Evolutionary conservation across 495 filamentous ascomycete species (phyloP).

Genomic region (Tuber borchii): DNA sequence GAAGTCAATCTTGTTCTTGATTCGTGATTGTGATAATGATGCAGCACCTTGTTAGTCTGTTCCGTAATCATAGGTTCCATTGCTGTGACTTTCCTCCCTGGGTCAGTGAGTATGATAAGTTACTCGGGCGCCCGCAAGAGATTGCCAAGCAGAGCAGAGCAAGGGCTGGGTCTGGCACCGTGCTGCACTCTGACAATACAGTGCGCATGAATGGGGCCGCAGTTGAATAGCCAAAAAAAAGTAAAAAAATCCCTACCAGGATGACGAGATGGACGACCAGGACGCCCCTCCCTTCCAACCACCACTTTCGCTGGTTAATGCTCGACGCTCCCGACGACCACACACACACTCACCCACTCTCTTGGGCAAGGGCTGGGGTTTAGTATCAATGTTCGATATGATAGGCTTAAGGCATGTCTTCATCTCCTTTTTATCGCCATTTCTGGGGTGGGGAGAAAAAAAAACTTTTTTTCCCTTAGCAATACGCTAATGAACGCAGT

Average conservation of each 20-base stretch:
- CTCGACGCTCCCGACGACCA: background rate
- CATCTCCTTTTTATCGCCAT: background rate
- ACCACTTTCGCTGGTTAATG: background rate
- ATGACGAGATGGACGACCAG: background rate
- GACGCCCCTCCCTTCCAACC: background rate
- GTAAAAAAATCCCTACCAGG: background rate
- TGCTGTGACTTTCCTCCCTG: background rate
- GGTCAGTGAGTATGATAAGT: background rate
- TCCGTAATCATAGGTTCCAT: background rate
- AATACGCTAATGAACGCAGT: background rate
- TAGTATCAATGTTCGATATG: background rate
- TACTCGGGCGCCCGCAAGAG: conserved; percentile 1
- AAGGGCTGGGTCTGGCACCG: background rate
- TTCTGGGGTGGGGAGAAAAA: background rate
- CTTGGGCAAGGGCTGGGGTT: background rate
- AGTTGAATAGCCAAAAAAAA: background rate
- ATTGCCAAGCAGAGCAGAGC: background rate
- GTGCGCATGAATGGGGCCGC: background rate
- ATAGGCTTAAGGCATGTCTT: background rate
- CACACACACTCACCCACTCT: background rate
- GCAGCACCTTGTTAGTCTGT: background rate
- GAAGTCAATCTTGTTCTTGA: background rate
- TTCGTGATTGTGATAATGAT: background rate
- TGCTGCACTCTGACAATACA: background rate
- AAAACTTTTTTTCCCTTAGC: background rate